These are phyloP conservation scores for Primulina tabacum DNA, from an alignment of 257 asterid genomes.

Conservation along the genomic window DNA sequence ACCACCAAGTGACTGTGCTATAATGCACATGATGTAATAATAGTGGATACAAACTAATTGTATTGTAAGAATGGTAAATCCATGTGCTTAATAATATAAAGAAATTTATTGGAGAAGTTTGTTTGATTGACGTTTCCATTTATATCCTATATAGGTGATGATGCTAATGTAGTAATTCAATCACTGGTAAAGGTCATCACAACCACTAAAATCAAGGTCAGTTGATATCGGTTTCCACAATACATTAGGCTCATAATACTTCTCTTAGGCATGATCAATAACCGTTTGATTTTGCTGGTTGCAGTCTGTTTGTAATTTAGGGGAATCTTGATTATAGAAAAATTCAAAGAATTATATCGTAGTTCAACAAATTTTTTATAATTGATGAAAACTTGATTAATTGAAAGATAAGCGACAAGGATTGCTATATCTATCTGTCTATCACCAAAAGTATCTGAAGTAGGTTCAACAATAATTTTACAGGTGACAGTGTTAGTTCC, in stretches of 20 bases:
- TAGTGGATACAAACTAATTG: neutral
- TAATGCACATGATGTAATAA: too few species aligned
- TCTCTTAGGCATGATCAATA: slow-evolving; percentile 22
- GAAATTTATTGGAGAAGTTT: neutral
- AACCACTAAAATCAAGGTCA: slow-evolving; percentile 63
- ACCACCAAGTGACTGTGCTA: too few species aligned
- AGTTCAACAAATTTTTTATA: too few species aligned
- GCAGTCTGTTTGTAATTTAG: slow-evolving; percentile 80
- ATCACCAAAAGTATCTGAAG: too few species aligned
- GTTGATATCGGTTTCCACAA: slow-evolving; percentile 1
- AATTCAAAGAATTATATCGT: too few species aligned
- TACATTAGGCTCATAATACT: slow-evolving; percentile 18
- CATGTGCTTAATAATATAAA: neutral
- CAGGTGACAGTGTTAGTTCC: too few species aligned
- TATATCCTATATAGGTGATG: slow-evolving; percentile 45
- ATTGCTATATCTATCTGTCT: too few species aligned
- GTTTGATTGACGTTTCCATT: slow-evolving; percentile 21
- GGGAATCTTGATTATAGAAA: slow-evolving; percentile 1
- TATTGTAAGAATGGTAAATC: neutral
- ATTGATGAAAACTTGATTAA: too few species aligned
- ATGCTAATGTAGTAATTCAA: slow-evolving; percentile 46
- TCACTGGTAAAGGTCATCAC: slow-evolving; percentile 55
- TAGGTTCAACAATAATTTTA: too few species aligned
- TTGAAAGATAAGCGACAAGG: too few species aligned
- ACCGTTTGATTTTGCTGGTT: slow-evolving; percentile 22